Conservation (phyloP, 176 grass and related monocot species). For the Avena eriantha region DNA sequence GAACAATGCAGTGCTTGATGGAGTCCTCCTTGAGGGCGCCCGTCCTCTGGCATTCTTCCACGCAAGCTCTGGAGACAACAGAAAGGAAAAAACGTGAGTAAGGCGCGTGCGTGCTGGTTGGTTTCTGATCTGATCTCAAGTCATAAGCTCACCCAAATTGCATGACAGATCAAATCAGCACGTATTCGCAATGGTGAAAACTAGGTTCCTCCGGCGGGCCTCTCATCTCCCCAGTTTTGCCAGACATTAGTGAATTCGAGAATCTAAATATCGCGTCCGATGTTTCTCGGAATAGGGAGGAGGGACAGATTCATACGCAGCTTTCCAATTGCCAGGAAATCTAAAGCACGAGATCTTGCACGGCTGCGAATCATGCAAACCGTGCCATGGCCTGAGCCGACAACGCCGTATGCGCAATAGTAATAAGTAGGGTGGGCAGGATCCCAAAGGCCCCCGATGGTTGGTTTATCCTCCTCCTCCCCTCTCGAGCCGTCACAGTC, state of each 20-base stretch:
- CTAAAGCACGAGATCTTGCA: not conserved
- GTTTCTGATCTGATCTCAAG: not conserved
- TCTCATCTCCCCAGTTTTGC: not conserved
- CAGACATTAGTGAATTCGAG: not conserved
- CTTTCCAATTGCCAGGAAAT: not conserved
- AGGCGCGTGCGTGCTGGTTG: not conserved
- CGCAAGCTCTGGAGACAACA: conserved; percentile 53
- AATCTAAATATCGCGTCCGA: too few species aligned
- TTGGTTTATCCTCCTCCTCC: not conserved
- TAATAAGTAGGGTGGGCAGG: not conserved
- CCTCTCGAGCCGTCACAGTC: not conserved
- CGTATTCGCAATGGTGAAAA: not conserved
- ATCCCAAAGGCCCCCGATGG: not conserved
- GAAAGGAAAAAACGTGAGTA: not conserved
- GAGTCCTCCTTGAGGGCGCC: conserved; percentile 68
- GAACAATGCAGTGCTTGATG: conserved; percentile 63
- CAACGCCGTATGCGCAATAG: not conserved
- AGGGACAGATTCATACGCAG: not conserved
- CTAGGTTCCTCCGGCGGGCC: not conserved
- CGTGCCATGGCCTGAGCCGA: not conserved
- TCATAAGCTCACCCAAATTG: not conserved
- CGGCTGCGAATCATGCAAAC: not conserved
- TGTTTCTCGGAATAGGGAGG: not conserved
- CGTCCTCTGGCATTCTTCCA: conserved; percentile 65
- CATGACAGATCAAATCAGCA: not conserved